Conservation (phyloP, 768 basidiomycete species). For the Hygrocybe punicea region DNA sequence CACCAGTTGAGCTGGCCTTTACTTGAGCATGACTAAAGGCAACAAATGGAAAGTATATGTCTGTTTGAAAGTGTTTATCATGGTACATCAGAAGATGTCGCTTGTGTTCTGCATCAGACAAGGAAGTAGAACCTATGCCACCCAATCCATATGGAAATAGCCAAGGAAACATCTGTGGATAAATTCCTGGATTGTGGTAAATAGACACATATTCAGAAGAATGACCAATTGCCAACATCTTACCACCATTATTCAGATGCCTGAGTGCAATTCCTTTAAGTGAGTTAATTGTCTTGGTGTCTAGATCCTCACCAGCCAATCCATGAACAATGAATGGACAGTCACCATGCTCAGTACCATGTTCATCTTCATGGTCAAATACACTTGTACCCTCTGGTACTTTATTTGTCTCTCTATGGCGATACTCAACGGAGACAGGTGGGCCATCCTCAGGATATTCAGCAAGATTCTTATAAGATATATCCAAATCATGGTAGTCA, state of each 20-base stretch:
- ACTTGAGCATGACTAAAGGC: slow-evolving; percentile 43
- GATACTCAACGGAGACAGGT: slow-evolving; percentile 21
- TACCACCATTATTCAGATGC: slow-evolving; percentile 16
- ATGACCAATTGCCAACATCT: slow-evolving; percentile 22
- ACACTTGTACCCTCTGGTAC: slow-evolving; percentile 9
- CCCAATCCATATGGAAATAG: slow-evolving; percentile 34
- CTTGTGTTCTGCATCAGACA: slow-evolving; percentile 24
- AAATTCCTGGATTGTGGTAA: slow-evolving; percentile 25
- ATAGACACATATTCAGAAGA: slow-evolving; percentile 13
- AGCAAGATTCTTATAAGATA: slow-evolving; percentile 22
- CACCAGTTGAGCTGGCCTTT: slow-evolving; percentile 22
- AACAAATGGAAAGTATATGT: slow-evolving; percentile 36
- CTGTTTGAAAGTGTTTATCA: slow-evolving; percentile 38
- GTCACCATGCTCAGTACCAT: slow-evolving; percentile 22
- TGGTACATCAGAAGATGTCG: slow-evolving; percentile 32
- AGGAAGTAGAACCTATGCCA: slow-evolving; percentile 8
- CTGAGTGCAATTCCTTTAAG: slow-evolving; percentile 21
- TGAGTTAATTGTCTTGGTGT: slow-evolving; percentile 11
- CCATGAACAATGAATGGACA: slow-evolving; percentile 42
- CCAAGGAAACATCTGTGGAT: slow-evolving; percentile 35
- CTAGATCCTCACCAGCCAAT: slow-evolving; percentile 24
- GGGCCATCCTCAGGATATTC: slow-evolving; percentile 20
- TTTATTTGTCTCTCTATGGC: slow-evolving; percentile 1
- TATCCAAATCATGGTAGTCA: slow-evolving; percentile 30
- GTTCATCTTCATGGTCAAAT: slow-evolving; percentile 14